Conservation (phyloP, 1,139 yeast species). For the Saccharomyces hybrid region DNA sequence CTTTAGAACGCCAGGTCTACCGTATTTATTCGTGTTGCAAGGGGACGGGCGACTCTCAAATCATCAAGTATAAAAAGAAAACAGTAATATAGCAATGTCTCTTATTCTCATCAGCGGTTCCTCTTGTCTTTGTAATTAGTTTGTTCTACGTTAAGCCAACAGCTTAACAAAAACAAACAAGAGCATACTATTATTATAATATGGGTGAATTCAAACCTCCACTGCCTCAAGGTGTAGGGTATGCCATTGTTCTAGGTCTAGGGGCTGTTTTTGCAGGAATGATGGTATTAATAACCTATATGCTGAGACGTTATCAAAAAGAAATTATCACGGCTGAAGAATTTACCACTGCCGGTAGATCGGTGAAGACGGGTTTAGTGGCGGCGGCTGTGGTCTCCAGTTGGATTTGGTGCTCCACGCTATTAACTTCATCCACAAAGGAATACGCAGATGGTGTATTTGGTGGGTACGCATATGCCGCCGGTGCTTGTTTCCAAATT, state of each 20-base stretch:
- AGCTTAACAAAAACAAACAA: neutral
- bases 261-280: constrained; percentile 75
- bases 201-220: constrained; percentile 29
- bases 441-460: constrained; percentile 71
- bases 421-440: constrained; percentile 69
- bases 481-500: constrained; percentile 67
- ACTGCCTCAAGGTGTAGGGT: constrained; percentile 76
- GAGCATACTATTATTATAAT: neutral
- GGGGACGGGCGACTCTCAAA: neutral
- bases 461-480: constrained; percentile 68
- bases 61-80: neutral
- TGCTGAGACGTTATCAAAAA: constrained; percentile 65
- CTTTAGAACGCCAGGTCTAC: neutral
- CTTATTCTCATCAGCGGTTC: neutral
- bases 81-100: neutral
- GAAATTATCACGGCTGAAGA: constrained; percentile 86
- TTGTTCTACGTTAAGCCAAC: neutral
- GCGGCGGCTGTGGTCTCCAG: constrained; percentile 83
- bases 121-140: neutral
- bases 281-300: constrained; percentile 66
- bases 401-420: constrained; percentile 93
- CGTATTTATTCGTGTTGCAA: neutral
- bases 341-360: constrained; percentile 80
- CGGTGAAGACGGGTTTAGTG: constrained; percentile 72
- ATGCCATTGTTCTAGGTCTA: constrained; percentile 80